Base-by-base conservation (phyloP, 2,329 filamentous ascomycete genomes). In the Colletotrichum sublineola region DNA sequence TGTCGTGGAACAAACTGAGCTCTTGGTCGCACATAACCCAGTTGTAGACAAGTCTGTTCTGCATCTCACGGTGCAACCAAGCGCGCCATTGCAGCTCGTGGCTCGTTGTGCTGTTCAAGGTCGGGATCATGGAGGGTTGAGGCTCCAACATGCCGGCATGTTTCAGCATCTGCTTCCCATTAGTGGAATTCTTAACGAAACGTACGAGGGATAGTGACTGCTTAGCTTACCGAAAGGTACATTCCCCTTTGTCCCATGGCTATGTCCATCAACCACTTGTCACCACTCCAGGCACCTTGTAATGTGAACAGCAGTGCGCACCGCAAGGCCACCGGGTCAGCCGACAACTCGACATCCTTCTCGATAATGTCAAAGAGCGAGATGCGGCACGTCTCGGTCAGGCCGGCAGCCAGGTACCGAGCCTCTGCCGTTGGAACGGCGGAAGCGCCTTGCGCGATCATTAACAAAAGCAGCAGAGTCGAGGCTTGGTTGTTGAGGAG, bases 181-280 rank as follows among this genome's bases (percentile, higher is more conserved):
- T 44, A 74, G 65, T 40, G 31, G n/a, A 40, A 20, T n/a, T 18
- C 14, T 20, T 14, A 12, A 58, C 24, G 33, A 18, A 18, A 56
- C 1, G 4, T 12, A 14, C 8, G 12, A n/a, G 18, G 11, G 3
- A 56, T 24, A 14, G 31, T 48, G 44, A 8, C n/a, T 33, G 79
- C 86, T 83, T 76, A 88, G 79, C 86, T 83, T 76, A 88, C 86
- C 71, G 91, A 87, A 72, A 92, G 86, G 79, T 93, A 93, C 90
- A 93, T 93, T 69, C 90, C 90, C 60, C 91, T 86, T 79, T 93
- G 92, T 40, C 91, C 91, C 90, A 93, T 92, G 53, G 91, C 89
- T 75, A 93, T 92, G 77, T 93, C 91, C 91, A 93, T 93, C 75
- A 93, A 89, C 91, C 91, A 93, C 81, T 93, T 93, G 79, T 93